Evolutionary conservation across 495 filamentous ascomycete genomes (phyloP), one percentile per base, ranked within the genome.

Genomic region (Thozetella sp.): DNA sequence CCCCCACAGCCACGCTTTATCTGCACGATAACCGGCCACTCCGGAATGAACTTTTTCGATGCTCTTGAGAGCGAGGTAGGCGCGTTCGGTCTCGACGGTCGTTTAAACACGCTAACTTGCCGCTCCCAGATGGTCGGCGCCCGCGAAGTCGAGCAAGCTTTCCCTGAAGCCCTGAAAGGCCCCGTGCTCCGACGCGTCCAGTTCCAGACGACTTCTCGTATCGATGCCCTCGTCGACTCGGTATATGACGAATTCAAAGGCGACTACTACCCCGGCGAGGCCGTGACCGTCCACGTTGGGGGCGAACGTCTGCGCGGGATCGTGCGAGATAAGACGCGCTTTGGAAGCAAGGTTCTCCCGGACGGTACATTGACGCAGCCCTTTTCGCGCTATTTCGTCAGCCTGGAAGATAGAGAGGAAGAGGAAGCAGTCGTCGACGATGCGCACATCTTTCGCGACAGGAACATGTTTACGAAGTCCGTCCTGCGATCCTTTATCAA

Each of bases 401-500:
- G 86, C 59, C 75, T 96, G 25, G 78, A 88, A 34, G 83, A 89
- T 56, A 80, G 83, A 25, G 86, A 85, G 4, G 83, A 86, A 17
- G 86, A 92, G 67, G 92, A 96, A 67, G 88, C 88, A 50, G 76
- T 92, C 20, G 79, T 96, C 37, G 91, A 96, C 66, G 88, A 94
- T 59, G 81, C 88, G 30, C 88, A 95, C 63, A 88, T 99, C 63
- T 87, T 83, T 45, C 90, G 95, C 19, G 95, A 98, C 64, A 88
- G 92, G 24, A 96, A 93, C 66, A 86, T 92, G 3, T 99, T 98
- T 73, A 97, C 94, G 40, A 99, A 99, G 75, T 88, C 93, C 50
- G 92, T 97, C 72, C 79, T 99, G 54, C 88, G 93, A 25, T 90
- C 92, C 2, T 98, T 97, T 61, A 92, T 99, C 58, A 97, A 97